Conservation (phyloP, 2,329 filamentous ascomycete species). For the Ceratocystis destructans region DNA sequence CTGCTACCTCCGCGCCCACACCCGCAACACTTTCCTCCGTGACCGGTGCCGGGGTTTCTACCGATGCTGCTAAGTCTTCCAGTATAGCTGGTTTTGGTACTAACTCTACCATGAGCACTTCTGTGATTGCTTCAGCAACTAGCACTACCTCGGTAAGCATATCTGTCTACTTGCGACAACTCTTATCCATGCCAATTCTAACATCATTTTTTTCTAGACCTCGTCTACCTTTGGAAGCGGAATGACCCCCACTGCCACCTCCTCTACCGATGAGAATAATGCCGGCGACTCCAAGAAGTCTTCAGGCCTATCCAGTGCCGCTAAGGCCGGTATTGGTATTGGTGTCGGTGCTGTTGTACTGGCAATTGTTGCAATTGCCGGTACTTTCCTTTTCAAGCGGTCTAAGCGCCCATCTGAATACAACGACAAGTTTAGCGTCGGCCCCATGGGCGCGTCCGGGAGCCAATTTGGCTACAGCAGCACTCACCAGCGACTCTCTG, state of each 20-base stretch:
- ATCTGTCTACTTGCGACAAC: background rate
- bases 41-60: constrained; percentile 3
- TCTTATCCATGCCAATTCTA: background rate
- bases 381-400: constrained; percentile 28
- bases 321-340: constrained; percentile 36
- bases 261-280: constrained; percentile 8
- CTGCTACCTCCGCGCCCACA: background rate
- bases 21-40: background rate
- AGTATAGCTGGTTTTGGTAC: constrained; percentile 9
- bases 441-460: constrained; percentile 37
- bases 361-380: constrained; percentile 29
- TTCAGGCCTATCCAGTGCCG: constrained; percentile 30
- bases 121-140: constrained; percentile 8
- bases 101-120: constrained; percentile 16
- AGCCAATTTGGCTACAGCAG: constrained; percentile 23
- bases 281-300: constrained; percentile 16
- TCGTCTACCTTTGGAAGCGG: constrained; percentile 5
- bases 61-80: background rate
- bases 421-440: constrained; percentile 26
- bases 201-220: background rate
- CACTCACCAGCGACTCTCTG: constrained; percentile 14
- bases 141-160: background rate
- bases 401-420: constrained; percentile 20
- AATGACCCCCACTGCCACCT: constrained; percentile 1
- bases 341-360: constrained; percentile 24